phyloP scores from a whole-genome alignment of 2,329 filamentous ascomycete species.

The Chrysosporium keratinophilum region DNA sequence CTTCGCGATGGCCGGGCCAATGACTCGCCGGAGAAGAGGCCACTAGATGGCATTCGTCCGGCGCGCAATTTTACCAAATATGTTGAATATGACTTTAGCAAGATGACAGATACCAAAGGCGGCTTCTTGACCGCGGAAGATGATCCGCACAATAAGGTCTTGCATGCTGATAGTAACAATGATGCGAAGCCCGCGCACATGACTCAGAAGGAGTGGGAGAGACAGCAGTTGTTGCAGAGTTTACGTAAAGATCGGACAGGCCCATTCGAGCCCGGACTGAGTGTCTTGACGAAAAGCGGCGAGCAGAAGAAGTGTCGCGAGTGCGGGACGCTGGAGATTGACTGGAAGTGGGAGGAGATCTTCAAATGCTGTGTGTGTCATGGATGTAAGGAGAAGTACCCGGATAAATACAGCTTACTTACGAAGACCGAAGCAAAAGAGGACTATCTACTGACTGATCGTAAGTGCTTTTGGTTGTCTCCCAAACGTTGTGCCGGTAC shows the following conservation, averaged over 20 bases:
- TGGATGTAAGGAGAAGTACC: slow-evolving; percentile 74
- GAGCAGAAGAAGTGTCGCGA: slow-evolving; percentile 69
- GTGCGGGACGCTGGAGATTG: slow-evolving; percentile 74
- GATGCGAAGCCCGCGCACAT: slow-evolving; percentile 73
- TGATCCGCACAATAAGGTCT: slow-evolving; percentile 75
- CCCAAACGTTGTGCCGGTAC: not conserved
- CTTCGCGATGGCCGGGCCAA: slow-evolving; percentile 57
- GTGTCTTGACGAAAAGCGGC: slow-evolving; percentile 53
- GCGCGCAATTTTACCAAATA: slow-evolving; percentile 85
- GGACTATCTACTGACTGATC: slow-evolving; percentile 89
- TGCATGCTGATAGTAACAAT: slow-evolving; percentile 46
- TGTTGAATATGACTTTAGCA: slow-evolving; percentile 94
- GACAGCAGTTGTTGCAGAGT: slow-evolving; percentile 61
- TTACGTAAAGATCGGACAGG: slow-evolving; percentile 65
- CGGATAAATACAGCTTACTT: slow-evolving; percentile 87
- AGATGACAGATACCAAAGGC: slow-evolving; percentile 96
- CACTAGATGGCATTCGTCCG: slow-evolving; percentile 52
- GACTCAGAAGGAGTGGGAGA: slow-evolving; percentile 85
- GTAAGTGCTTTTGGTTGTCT: slow-evolving; percentile 42
- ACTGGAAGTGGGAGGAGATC: slow-evolving; percentile 87
- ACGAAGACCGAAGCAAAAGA: slow-evolving; percentile 95
- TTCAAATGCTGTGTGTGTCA: slow-evolving; percentile 67
- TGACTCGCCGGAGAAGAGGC: slow-evolving; percentile 23
- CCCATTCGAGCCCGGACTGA: slow-evolving; percentile 82
- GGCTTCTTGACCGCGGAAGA: slow-evolving; percentile 87